Evolutionary conservation across 2,329 filamentous ascomycete species (phyloP).

Genomic region (Beauveria australis): DNA sequence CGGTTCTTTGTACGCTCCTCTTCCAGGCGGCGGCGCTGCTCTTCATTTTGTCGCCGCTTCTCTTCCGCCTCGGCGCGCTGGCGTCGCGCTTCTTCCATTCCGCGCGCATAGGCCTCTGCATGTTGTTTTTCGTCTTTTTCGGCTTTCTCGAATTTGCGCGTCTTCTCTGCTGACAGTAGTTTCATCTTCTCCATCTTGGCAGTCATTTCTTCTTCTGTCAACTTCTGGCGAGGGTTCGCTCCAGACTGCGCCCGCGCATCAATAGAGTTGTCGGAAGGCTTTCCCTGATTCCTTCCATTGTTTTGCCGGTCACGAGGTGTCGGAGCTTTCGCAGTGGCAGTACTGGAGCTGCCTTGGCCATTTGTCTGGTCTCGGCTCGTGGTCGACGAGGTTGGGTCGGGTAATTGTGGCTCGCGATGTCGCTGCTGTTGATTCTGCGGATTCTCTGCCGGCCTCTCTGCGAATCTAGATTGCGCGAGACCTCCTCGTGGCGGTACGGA

Average conservation of each 20-base stretch:
- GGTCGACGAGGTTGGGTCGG: not conserved
- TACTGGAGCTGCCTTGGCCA: not conserved
- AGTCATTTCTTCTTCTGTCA: slow-evolving; percentile 50
- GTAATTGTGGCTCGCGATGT: not conserved
- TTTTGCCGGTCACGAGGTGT: slow-evolving; percentile 8
- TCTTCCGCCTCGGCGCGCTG: slow-evolving; percentile 45
- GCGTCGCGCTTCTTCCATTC: slow-evolving; percentile 47
- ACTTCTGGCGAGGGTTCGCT: slow-evolving; percentile 51
- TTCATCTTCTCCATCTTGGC: slow-evolving; percentile 55
- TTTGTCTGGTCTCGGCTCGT: not conserved
- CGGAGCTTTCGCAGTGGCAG: not conserved
- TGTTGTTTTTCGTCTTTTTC: slow-evolving; percentile 50
- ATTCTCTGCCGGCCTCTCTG: slow-evolving; percentile 21
- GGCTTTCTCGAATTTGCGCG: slow-evolving; percentile 50
- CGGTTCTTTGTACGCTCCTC: slow-evolving; percentile 53
- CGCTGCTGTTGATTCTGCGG: not conserved
- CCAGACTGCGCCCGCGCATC: slow-evolving; percentile 43
- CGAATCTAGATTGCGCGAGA: slow-evolving; percentile 26
- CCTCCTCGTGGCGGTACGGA: slow-evolving; percentile 14
- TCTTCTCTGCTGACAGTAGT: slow-evolving; percentile 48
- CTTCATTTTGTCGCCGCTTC: slow-evolving; percentile 41
- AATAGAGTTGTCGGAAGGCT: slow-evolving; percentile 23
- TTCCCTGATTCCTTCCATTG: not conserved
- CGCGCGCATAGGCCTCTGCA: slow-evolving; percentile 44
- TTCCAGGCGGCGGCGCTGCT: slow-evolving; percentile 43